Evolutionary conservation across 2,329 filamentous ascomycete genomes (phyloP), one percentile per base, ranked within the genome.

Genomic region (Penicillium sp.): DNA sequence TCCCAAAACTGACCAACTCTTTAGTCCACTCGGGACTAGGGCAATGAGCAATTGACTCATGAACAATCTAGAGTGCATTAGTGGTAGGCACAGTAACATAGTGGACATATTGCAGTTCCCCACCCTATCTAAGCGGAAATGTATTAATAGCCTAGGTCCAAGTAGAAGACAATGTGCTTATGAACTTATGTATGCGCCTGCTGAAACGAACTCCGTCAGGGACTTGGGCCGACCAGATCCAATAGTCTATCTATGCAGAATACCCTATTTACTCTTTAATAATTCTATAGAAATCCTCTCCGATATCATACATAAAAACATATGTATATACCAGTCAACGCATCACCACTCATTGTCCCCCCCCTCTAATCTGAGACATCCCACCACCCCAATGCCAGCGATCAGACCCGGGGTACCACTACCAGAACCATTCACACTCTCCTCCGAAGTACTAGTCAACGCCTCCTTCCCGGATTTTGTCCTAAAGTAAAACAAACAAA

Each of bases 81-180:
- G 45, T 30, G 45, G 26, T 30, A n/a, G 45, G 26, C 17, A 49
- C 24, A n/a, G 45, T 30, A 49, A 15, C 45, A 49, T 49, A 30
- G 45, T 49, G 15, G n/a, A 12, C 15, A 37, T 7, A n/a, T n/a
- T n/a, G n/a, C n/a, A 49, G 19, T 22, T 44, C 40, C 3, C 40
- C 40, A 44, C 45, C 26, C 22, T 17, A 4, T 9, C 7, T 17
- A 9, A 33, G 30, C 30, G 30, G 30, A 2, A 13, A 19, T 15
- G 17, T 51, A 51, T 51, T 51, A 51, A 51, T 50, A 50, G 45
- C 45, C 5, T 26, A 26, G n/a, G n/a, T n/a, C n/a, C n/a, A n/a
- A n/a, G n/a, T n/a, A n/a, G n/a, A 28, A 24, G 24, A n/a, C 26
- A 28, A 49, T 28, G 24, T 30, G 15, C 15, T 49, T n/a, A 33